Evolutionary conservation across 371 early-diverging fungal species (phyloP), one percentile per base, ranked within the genome.

Genomic region (Polyrhizophydium stewartii): DNA sequence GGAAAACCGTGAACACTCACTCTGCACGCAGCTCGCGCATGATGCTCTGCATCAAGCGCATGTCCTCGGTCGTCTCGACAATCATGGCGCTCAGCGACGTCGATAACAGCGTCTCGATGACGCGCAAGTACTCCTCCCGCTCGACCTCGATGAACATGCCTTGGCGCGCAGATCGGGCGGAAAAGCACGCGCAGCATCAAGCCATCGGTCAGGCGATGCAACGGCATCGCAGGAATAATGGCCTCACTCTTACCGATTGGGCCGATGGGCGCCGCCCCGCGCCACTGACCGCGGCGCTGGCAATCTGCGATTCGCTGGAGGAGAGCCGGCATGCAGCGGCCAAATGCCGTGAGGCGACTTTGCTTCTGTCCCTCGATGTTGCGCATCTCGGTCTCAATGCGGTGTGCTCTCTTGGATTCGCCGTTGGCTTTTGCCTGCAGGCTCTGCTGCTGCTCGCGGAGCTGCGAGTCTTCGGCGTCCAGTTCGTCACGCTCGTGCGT

Each of bases 51-150:
- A 91, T 63, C 10, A 76, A 35, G 1, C 62, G 57, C 47, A 85
- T 76, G 64, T 97, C 97, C 1, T 81, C 75, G 55, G 88, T 83
- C 35, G 68, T 77, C 24, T 86, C 84, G 24, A 95, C 95, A 47
- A 47, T 28, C 49, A 47, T 47, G 49, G 49, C 49, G 28, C 49
- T 47, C 28, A 47, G 3, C 7, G 25, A 7, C 7, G 25, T 16
- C 7, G 25, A 3, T 7, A 47, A 3, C 1, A 87, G 70, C 1
- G 85, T 73, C 64, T 96, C 95, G 32, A 95, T 69, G 0, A 84
- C 76, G 3, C 76, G 67, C 0, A 83, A 72, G 79, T 84, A 96
- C 56, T 84, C 70, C 5, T 78, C 78, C 25, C 86, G 59, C 51
- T 73, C 76, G n/a, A 95, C 68, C 58, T 83, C 84, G 31, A 93